These are phyloP conservation scores for Colletotrichum sp. DNA, from an alignment of 2,329 filamentous ascomycete species.

Conservation along the genomic window DNA sequence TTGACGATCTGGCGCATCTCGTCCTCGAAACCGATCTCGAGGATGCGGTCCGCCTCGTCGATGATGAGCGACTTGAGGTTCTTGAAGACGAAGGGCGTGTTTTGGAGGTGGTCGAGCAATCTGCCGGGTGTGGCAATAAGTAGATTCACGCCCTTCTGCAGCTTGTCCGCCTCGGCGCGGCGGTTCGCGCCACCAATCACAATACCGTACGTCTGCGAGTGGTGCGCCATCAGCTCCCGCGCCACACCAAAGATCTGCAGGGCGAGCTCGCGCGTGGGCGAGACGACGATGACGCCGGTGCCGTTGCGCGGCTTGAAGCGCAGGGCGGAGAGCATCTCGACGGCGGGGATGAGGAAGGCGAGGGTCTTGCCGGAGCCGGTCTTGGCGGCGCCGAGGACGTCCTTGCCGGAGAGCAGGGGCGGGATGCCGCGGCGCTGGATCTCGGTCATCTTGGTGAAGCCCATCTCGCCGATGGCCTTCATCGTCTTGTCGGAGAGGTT, in stretches of 20 bases:
- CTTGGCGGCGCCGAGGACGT: constrained; percentile 94
- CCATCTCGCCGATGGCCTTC: constrained; percentile 88
- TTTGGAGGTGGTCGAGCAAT: constrained; percentile 91
- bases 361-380: constrained; percentile 96
- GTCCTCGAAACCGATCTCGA: constrained; percentile 98
- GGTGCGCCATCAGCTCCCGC: constrained; percentile 87
- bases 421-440: constrained; percentile 91
- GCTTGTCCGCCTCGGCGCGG: constrained; percentile 90
- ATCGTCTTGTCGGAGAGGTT: constrained; percentile 88
- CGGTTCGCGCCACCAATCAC: constrained; percentile 95
- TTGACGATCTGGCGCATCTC: constrained; percentile 98
- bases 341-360: constrained; percentile 90
- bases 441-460: constrained; percentile 93
- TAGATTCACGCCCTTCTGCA: constrained; percentile 92
- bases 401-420: constrained; percentile 84
- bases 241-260: constrained; percentile 97
- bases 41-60: constrained; percentile 94
- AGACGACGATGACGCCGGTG: constrained; percentile 90
- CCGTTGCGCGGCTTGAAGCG: constrained; percentile 95
- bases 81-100: constrained; percentile 91
- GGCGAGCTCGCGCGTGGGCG: constrained; percentile 90
- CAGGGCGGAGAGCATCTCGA: constrained; percentile 90
- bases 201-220: constrained; percentile 94
- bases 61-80: constrained; percentile 92
- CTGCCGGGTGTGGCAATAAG: constrained; percentile 93